phyloP scores from a whole-genome alignment of 2,329 filamentous ascomycete species.

The Phialophora tarda region DNA sequence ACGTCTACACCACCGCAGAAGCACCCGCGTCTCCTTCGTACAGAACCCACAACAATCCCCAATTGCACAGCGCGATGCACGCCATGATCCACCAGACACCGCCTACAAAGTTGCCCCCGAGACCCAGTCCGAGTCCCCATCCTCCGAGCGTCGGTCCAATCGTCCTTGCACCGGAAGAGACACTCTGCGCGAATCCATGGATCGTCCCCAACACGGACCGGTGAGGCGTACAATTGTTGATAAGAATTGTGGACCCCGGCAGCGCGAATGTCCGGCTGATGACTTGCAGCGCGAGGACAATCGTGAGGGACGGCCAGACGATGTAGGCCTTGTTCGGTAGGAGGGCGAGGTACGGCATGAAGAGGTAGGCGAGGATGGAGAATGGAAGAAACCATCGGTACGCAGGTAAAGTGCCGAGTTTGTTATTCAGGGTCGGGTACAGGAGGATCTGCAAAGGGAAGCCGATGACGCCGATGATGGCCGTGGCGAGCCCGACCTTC shows the following conservation, averaged over 20 bases:
- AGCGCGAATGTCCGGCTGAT: constrained; percentile 72
- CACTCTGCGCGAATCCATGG: constrained; percentile 64
- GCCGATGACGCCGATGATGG: constrained; percentile 76
- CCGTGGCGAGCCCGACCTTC: constrained; percentile 77
- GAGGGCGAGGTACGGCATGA: constrained; percentile 73
- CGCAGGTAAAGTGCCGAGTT: constrained; percentile 70
- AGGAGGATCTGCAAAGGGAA: constrained; percentile 73
- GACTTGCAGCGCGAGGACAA: constrained; percentile 72
- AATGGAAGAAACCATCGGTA: constrained; percentile 72
- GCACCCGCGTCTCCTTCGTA: constrained; percentile 58
- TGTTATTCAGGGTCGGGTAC: constrained; percentile 70
- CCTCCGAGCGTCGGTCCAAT: constrained; percentile 62
- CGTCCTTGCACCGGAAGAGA: constrained; percentile 60
- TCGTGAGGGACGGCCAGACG: constrained; percentile 69
- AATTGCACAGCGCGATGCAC: constrained; percentile 61
- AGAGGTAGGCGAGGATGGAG: constrained; percentile 72
- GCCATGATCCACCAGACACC: constrained; percentile 65
- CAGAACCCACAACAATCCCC: constrained; percentile 64
- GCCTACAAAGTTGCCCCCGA: constrained; percentile 61
- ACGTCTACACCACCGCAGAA: background rate
- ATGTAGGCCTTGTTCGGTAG: constrained; percentile 61
- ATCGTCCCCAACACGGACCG: constrained; percentile 62
- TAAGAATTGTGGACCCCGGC: constrained; percentile 63
- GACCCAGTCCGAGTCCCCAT: constrained; percentile 60
- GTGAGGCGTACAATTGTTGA: constrained; percentile 66